Evolutionary conservation across 78 protist genomes (phyloP), one percentile per base, ranked within the genome.

Genomic region (Acrasis kona): DNA sequence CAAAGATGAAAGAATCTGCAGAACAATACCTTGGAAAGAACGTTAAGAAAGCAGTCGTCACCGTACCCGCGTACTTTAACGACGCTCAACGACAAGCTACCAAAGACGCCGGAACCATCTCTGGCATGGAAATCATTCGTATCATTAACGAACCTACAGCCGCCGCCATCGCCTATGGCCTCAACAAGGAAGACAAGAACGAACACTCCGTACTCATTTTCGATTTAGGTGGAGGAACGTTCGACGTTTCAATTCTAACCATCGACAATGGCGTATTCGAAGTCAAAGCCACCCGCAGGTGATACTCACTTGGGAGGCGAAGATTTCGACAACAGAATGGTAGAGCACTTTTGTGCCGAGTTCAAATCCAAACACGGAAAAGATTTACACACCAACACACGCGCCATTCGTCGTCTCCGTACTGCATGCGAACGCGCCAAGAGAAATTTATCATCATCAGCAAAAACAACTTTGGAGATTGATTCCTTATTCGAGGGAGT

Each of bases 251-350:
- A 58, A 83, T 71, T 99, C n/a, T n/a, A n/a, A n/a, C n/a, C n/a
- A n/a, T n/a, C n/a, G n/a, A n/a, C n/a, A n/a, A n/a, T n/a, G n/a
- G 98, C 40, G 93, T 98, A 30, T 98, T 95, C 75, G 98, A 98
- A 87, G 96, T 92, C 68, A 72, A 77, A 69, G 41, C 96, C 64
- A 91, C 93, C 37, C 37, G 87, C 88, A 12, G 96, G 96, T 2
- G 89, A 92, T n/a, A n/a, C n/a, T n/a, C n/a, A n/a, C n/a, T n/a
- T n/a, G n/a, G n/a, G n/a, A n/a, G n/a, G n/a, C n/a, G n/a, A n/a
- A n/a, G n/a, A n/a, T n/a, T n/a, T n/a, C n/a, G n/a, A n/a, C n/a
- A n/a, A n/a, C n/a, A n/a, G n/a, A n/a, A n/a, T n/a, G n/a, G n/a
- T n/a, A n/a, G n/a, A n/a, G n/a, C n/a, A n/a, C n/a, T n/a, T n/a